Percentiles rank a stretch among this genome's conserved stretches.
Evolutionary conservation across 2,329 filamentous ascomycete species (phyloP).

Genomic region (Neonectria coccinea): DNA sequence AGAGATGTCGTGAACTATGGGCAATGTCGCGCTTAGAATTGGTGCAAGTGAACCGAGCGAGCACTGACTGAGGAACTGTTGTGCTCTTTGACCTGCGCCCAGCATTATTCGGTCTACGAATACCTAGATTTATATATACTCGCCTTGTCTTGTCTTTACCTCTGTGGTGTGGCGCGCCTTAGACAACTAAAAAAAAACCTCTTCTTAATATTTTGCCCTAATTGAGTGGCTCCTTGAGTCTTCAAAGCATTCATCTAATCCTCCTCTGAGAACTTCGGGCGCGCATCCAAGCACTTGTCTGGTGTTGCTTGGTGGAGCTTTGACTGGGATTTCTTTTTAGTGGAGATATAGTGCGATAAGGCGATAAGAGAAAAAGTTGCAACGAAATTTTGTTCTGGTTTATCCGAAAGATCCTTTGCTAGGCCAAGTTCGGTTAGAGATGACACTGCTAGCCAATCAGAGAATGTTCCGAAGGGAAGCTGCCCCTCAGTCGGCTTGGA

Average conservation of each 20-base stretch:
- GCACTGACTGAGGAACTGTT: too few species aligned
- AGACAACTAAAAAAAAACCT: background rate
- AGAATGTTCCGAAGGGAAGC: slow-evolving; percentile 25
- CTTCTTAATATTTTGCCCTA: background rate
- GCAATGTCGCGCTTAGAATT: too few species aligned
- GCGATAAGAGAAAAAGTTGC: slow-evolving; percentile 42
- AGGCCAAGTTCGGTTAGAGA: slow-evolving; percentile 21
- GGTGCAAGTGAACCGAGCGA: too few species aligned
- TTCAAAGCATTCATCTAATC: background rate
- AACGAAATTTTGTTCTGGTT: slow-evolving; percentile 34
- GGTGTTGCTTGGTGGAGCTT: background rate
- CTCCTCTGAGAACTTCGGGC: background rate
- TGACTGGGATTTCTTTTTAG: slow-evolving; percentile 14
- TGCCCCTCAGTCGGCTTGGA: slow-evolving; percentile 44
- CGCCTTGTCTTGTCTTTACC: background rate
- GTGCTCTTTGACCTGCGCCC: background rate
- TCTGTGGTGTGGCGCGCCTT: background rate
- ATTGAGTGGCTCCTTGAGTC: background rate
- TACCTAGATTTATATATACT: background rate
- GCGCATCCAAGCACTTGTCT: background rate
- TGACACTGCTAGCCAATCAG: background rate
- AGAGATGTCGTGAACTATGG: too few species aligned
- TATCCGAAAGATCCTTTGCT: slow-evolving; percentile 17
- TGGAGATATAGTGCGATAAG: slow-evolving; percentile 36
- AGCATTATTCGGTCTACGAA: background rate